phyloP scores from a whole-genome alignment of 805 yeast genomes.

The Myxozyma udenii region DNA sequence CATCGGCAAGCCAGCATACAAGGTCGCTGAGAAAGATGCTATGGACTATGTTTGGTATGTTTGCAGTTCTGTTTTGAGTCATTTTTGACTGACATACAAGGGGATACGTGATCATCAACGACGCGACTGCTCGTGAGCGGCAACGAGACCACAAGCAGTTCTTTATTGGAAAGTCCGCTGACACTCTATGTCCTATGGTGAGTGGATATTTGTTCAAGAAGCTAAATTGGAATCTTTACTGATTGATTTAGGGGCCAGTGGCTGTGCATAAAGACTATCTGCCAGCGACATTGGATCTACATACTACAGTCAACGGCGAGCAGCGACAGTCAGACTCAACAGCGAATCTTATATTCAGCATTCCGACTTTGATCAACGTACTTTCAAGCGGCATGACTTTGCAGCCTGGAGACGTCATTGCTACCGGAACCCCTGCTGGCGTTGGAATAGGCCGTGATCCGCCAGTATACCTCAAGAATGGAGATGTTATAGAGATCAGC shows the following conservation, averaged over 20 bases:
- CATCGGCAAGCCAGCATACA: slow-evolving; percentile 48
- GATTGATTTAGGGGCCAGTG: slow-evolving; percentile 12
- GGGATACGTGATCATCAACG: slow-evolving; percentile 55
- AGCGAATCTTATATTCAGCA: slow-evolving; percentile 48
- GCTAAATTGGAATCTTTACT: neutral
- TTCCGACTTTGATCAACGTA: slow-evolving; percentile 45
- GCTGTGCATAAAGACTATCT: slow-evolving; percentile 20
- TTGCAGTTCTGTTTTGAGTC: no score
- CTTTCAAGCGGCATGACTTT: slow-evolving; percentile 52
- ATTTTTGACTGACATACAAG: neutral
- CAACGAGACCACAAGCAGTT: slow-evolving; percentile 24
- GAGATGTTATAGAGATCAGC: slow-evolving; percentile 44
- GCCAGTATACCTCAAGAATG: slow-evolving; percentile 44
- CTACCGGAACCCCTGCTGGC: slow-evolving; percentile 57
- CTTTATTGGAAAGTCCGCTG: slow-evolving; percentile 21
- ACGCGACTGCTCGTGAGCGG: slow-evolving; percentile 49
- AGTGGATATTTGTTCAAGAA: neutral
- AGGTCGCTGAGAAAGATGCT: slow-evolving; percentile 46
- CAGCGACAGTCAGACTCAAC: slow-evolving; percentile 47
- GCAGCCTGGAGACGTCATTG: slow-evolving; percentile 51
- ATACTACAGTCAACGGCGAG: slow-evolving; percentile 48
- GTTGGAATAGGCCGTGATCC: slow-evolving; percentile 49
- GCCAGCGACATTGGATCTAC: slow-evolving; percentile 41
- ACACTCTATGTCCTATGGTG: slow-evolving; percentile 22
- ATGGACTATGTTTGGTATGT: slow-evolving; percentile 42